Evolutionary conservation across 1,284 basidiomycete species (phyloP), one percentile per base, ranked within the genome.

Genomic region (Leccinum fallax): DNA sequence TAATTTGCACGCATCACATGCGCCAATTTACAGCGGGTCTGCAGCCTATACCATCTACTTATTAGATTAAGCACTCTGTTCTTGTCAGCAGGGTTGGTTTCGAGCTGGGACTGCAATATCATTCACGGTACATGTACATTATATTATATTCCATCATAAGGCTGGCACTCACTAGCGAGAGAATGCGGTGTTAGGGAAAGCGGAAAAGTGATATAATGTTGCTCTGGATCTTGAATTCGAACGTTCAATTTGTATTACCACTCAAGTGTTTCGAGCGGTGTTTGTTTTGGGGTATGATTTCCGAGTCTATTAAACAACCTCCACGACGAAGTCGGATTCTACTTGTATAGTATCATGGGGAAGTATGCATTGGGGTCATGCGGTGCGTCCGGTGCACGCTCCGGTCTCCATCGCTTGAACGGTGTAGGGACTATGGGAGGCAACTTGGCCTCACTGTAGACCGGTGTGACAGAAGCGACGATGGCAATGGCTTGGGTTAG

Each of bases 301-400:
- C 58, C 46, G 21, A 57, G 11, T 62, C 51, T 63, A 67, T 38
- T 57, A 46, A 16, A 57, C 26, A 49, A 49, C 34, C 19, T 58
- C 61, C 49, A 59, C n/a, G 49, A 52, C 13, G 24, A 55, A 19
- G 10, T 30, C 11, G 2, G 10, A 43, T 32, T 81, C 59, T 88
- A 95, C 74, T 87, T 90, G 79, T 91, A 90, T 63, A 93, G 76
- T 54, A 82, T 74, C 92, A 95, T 94, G 7, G 93, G 93, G 81
- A 92, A 95, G 77, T 95, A 95, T 11, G 89, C 80, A 69, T 87
- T 72, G 40, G 87, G 85, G 63, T 88, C 87, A 70, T 92, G 91
- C 21, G 93, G 93, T 28, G 92, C 87, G 69, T 90, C 85, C 2
- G 83, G 84, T 1, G 88, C 84, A 32, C 78, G 76, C 72, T 86